Evolutionary conservation across 2,329 filamentous ascomycete species (phyloP).

Genomic region (Emmonsiellopsis sp.): DNA sequence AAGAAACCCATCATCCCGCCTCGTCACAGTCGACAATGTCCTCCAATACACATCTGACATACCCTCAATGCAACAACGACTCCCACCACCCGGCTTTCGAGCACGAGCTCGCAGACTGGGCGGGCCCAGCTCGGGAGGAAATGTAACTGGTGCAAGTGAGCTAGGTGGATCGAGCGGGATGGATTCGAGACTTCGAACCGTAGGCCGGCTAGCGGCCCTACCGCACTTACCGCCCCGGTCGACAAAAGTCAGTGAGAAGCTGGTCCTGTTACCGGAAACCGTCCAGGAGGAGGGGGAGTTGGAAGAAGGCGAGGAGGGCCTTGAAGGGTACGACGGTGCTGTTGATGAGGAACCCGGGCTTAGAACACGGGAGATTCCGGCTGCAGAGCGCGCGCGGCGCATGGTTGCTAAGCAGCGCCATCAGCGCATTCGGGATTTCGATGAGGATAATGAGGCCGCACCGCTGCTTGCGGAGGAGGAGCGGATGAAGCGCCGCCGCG

Average conservation of each 20-base stretch:
- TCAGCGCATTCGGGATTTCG: slow-evolving; percentile 41
- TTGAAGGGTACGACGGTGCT: slow-evolving; percentile 6
- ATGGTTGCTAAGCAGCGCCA: slow-evolving; percentile 23
- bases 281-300: slow-evolving; percentile 42
- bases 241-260: slow-evolving; percentile 90
- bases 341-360: slow-evolving; percentile 15
- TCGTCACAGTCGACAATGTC: slow-evolving; percentile 86
- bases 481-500: slow-evolving; percentile 44
- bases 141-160: not conserved
- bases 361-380: slow-evolving; percentile 20
- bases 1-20: slow-evolving; percentile 47
- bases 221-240: slow-evolving; percentile 70
- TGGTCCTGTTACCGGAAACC: slow-evolving; percentile 88
- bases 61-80: slow-evolving; percentile 81
- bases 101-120: slow-evolving; percentile 33
- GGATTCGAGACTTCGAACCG: slow-evolving; percentile 13
- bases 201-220: slow-evolving; percentile 45
- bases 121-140: not conserved
- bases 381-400: slow-evolving; percentile 22
- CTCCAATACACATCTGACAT: slow-evolving; percentile 91
- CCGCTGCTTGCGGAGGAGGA: slow-evolving; percentile 50
- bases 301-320: slow-evolving; percentile 26
- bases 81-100: slow-evolving; percentile 42
- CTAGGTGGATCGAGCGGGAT: slow-evolving; percentile 3
- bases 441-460: slow-evolving; percentile 44